Evolutionary conservation across 257 asterid genomes (phyloP), one percentile per base, ranked within the genome.

Genomic region (Osmanthus fragrans): DNA sequence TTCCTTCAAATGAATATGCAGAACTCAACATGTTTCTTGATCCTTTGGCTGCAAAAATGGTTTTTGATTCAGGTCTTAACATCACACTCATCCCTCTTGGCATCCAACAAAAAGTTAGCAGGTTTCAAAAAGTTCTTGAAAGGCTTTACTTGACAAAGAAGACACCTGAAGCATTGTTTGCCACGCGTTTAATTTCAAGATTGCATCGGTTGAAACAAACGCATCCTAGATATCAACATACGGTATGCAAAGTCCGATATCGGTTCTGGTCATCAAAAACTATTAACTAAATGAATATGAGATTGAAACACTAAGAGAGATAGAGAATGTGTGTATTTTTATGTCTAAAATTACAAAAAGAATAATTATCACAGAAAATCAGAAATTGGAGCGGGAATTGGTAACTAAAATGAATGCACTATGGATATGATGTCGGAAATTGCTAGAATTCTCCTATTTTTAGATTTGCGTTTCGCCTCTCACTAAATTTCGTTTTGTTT

Each of bases 21-120:
- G 98, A 92, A 70, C 84, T 92, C 67, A 94, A 94, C 47, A 86
- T 92, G 90, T 94, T 88, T 85, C 95, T 94, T 60, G 98, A 94
- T 64, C 97, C 97, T 63, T 80, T 87, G 71, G 97, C 94, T 36
- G 97, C 97, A 79, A 80, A 89, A 66, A 80, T 72, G 42, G 96
- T 92, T 73, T 77, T 94, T 19, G 68, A 66, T 5, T 89, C 96
- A 23, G 81, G 81, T 39, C 84, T 82, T 25, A 86, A 85, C 30
- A 87, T 92, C 81, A 94, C 97, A 1, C 81, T 94, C 18, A 79
- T 94, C 83, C 98, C 98, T 15, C 92, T 92, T 37, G 74, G 76
- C 42, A 65, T 77, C 29, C 98, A 90, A 76, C 90, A 92, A 18
- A 80, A 72, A 71, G 92, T 90, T 16, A 73, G 87, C 27, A 71